Percentiles rank a stretch among this genome's conserved stretches.
Evolutionary conservation across 2,329 filamentous ascomycete species (phyloP).

Genomic region (Aspergillus melleus): DNA sequence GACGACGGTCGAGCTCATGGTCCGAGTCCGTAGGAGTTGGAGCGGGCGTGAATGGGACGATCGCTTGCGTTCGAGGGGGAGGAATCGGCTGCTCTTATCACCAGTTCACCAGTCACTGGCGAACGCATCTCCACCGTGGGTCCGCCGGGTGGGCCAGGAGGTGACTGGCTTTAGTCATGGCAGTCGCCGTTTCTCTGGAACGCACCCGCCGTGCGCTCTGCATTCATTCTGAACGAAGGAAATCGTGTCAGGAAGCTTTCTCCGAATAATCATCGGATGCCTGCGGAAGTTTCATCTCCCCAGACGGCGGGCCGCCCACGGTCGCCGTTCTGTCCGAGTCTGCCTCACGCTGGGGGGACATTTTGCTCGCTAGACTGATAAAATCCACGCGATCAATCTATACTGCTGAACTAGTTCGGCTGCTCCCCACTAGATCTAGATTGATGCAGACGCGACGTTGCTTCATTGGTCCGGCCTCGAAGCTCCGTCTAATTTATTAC

Average conservation of each 20-base stretch:
- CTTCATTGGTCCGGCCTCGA: background rate
- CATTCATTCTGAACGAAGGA: too few relatives aligned
- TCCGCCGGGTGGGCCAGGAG: background rate
- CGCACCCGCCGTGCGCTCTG: too few relatives aligned
- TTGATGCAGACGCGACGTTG: background rate
- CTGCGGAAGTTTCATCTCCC: background rate
- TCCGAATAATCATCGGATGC: background rate
- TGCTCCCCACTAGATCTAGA: background rate
- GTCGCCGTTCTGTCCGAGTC: background rate
- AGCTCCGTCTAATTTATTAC: background rate
- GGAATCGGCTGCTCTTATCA: background rate
- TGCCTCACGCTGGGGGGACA: background rate
- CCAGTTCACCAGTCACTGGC: too few relatives aligned
- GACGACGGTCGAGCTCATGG: conserved; percentile 30
- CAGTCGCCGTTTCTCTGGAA: background rate
- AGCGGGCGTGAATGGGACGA: background rate
- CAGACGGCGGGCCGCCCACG: background rate
- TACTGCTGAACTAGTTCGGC: background rate
- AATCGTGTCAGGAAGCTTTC: too few relatives aligned
- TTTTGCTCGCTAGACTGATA: background rate
- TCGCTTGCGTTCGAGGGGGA: background rate
- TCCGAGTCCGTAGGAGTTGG: background rate
- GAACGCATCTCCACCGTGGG: background rate
- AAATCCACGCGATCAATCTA: background rate
- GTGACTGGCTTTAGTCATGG: too few relatives aligned